These are phyloP conservation scores for Ustulina deusta DNA, from an alignment of 2,329 filamentous ascomycete genomes.

Conservation along the genomic window DNA sequence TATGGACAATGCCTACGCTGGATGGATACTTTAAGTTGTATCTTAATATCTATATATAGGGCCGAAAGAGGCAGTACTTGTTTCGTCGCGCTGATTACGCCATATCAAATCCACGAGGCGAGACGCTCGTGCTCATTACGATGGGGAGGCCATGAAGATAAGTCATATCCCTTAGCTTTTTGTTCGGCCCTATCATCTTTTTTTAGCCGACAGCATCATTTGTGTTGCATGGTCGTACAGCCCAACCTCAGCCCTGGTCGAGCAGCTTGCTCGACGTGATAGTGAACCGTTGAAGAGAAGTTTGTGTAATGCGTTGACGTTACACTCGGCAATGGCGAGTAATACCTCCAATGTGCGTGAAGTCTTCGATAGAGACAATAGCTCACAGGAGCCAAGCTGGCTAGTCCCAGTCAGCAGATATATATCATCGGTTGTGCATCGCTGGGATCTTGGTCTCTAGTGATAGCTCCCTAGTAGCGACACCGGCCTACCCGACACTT, in stretches of 20 bases:
- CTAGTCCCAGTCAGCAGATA: conserved; percentile 16
- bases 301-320: conserved; percentile 13
- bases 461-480: conserved; percentile 3
- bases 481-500: neutral
- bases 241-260: conserved; percentile 29
- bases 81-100: conserved; percentile 34
- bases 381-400: conserved; percentile 6
- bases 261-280: conserved; percentile 9
- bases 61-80: conserved; percentile 34
- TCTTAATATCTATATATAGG: conserved; percentile 38
- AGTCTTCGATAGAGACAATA: neutral
- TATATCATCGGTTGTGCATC: conserved; percentile 16
- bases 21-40: conserved; percentile 27
- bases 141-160: conserved; percentile 22
- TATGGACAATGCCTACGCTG: conserved; percentile 23
- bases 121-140: conserved; percentile 18
- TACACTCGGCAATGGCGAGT: conserved; percentile 8
- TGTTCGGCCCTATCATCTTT: conserved; percentile 31
- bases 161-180: conserved; percentile 26
- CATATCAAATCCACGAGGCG: conserved; percentile 23
- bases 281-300: neutral
- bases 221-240: conserved; percentile 35
- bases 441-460: neutral
- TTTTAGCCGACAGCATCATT: conserved; percentile 33
- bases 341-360: conserved; percentile 10